phyloP scores from a whole-genome alignment of 2,329 filamentous ascomycete species.

The Nothophoma quercina region DNA sequence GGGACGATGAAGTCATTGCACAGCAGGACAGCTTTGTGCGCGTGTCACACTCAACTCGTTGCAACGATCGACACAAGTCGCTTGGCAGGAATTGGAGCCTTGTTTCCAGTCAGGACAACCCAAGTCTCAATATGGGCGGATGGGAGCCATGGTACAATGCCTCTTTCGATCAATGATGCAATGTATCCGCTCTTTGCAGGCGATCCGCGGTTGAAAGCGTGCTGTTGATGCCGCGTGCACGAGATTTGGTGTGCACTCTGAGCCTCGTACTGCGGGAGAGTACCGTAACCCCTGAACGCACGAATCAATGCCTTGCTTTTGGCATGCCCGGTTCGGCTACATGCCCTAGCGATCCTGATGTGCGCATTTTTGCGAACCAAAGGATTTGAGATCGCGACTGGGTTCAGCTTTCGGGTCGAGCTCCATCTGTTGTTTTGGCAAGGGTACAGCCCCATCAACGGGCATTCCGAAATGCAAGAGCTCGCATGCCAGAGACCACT shows the following conservation, averaged over 20 bases:
- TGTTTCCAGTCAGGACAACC: slow-evolving; percentile 13
- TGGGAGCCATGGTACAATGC: slow-evolving; percentile 8
- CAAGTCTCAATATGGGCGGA: neutral
- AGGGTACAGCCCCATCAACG: slow-evolving; percentile 15
- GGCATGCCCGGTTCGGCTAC: slow-evolving; percentile 1
- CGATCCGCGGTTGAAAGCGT: slow-evolving; percentile 21
- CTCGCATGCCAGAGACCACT: slow-evolving; percentile 8
- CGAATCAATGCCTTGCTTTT: slow-evolving; percentile 21
- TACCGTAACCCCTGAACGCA: slow-evolving; percentile 10
- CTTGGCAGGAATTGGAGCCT: slow-evolving; percentile 20
- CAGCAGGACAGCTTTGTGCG: slow-evolving; percentile 6
- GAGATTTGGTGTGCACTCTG: slow-evolving; percentile 7
- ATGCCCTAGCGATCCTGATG: slow-evolving; percentile 7
- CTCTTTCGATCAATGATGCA: slow-evolving; percentile 18
- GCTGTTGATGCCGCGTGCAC: slow-evolving; percentile 17
- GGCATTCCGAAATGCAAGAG: slow-evolving; percentile 19
- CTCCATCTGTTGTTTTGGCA: neutral
- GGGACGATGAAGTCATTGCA: slow-evolving; percentile 18
- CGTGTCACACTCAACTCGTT: slow-evolving; percentile 7
- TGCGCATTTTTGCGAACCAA: slow-evolving; percentile 12
- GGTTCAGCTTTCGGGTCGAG: neutral
- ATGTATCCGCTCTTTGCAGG: slow-evolving; percentile 18
- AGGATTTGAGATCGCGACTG: slow-evolving; percentile 9
- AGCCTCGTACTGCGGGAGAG: slow-evolving; percentile 14
- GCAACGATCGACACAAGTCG: slow-evolving; percentile 6